Base-by-base conservation (phyloP, 163 green algal genomes). In the Volvox carteri region DNA sequence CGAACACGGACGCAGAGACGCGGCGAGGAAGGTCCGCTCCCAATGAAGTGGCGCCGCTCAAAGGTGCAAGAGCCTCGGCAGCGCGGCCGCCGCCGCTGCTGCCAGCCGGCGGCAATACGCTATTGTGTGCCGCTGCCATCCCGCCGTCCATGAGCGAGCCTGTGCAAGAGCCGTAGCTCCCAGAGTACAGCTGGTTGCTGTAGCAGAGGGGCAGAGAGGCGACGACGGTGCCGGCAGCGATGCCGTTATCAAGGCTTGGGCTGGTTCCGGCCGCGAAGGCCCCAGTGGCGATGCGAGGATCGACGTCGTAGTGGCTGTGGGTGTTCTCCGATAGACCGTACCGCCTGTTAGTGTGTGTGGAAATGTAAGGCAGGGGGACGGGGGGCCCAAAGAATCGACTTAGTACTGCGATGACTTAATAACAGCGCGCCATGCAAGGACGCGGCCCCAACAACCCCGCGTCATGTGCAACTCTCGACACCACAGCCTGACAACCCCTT, bases 1-100 rank as follows among this genome's bases (percentile, higher is more conserved):
- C 9, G 50, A 87, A 87, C 23, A 46, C 81, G 2, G 81, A 87
- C n/a, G 73, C n/a, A 18, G 65, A 87, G 6, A 87, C 81, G 46
- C 81, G 81, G 65, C 81, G 67, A 0, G 81, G 81, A 3, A 87
- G 46, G 46, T 79, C 81, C 4, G 11, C 62, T 4, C 23, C 41
- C 4, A 78, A 18, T 12, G 39, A 46, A 30, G 37, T 46, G 7
- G 78, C 30, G 44, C n/a, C 42, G 41, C 56, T 30, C 23, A 39
- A 25, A 0, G 78, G n/a, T 16, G 30, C 60, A 42, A 65, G 25
- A 9, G 39, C 33, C 39, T 44, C 60, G 7, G 39, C 12, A 8
- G 78, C 28, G 19, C 41, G 58, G 25, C 7, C 41, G 44, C 39
- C 42, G 37, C 54, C 37, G 23, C 37, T 4, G 56, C 56, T 9